Conservation (phyloP, 2,329 filamentous ascomycete genomes). For the Aspergillus aculeatinus region DNA sequence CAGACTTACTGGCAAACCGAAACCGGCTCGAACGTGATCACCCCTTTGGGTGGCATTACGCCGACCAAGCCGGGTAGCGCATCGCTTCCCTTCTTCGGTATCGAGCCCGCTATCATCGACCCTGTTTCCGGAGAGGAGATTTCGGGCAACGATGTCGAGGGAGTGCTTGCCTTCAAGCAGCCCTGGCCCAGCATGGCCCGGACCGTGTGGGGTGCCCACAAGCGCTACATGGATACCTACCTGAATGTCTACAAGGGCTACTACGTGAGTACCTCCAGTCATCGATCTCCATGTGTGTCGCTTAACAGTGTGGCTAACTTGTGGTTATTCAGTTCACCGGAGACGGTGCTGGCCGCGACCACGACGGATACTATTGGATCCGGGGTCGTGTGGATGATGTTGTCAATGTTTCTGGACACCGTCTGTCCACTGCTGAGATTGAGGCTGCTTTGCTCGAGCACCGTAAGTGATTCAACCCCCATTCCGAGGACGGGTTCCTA, state of each 20-base stretch:
- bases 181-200: constrained; percentile 98
- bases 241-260: constrained; percentile 96
- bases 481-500: constrained; percentile 12
- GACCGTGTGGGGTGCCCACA: constrained; percentile 96
- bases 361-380: constrained; percentile 99
- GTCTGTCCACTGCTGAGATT: constrained; percentile 95
- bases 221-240: constrained; percentile 98
- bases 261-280: constrained; percentile 67
- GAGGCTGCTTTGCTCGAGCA: constrained; percentile 96
- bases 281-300: not conserved
- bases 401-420: constrained; percentile 95
- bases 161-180: constrained; percentile 95
- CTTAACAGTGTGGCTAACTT: not conserved
- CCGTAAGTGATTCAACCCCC: constrained; percentile 45
- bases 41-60: constrained; percentile 86
- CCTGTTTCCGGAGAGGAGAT: constrained; percentile 93
- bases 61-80: constrained; percentile 96
- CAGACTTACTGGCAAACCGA: constrained; percentile 99
- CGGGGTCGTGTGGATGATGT: constrained; percentile 97
- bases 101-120: constrained; percentile 96
- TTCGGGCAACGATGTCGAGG: constrained; percentile 93
- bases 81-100: constrained; percentile 95
- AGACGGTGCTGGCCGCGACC: constrained; percentile 91
- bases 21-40: constrained; percentile 94
- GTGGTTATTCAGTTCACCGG: constrained; percentile 47